phyloP scores from a whole-genome alignment of 139 green algal species.

The Desmodesmus armatus region DNA sequence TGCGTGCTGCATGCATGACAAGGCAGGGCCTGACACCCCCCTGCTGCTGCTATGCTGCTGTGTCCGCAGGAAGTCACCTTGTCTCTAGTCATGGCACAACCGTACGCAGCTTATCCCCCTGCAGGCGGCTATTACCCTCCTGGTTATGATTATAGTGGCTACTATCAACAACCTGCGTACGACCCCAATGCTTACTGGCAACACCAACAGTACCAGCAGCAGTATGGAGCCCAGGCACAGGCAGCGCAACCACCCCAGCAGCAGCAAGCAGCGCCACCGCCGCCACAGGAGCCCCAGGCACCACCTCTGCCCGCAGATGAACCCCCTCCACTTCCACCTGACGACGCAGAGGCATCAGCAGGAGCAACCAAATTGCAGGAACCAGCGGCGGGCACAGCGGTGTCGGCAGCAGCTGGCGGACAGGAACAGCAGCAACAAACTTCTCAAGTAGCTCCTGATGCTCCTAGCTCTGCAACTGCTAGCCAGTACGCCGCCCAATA shows the following conservation, averaged over 20 bases:
- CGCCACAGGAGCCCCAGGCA: neutral
- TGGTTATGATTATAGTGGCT: constrained; percentile 27
- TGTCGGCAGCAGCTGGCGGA: neutral
- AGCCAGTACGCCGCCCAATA: neutral
- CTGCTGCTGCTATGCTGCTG: neutral
- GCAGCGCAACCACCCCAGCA: neutral
- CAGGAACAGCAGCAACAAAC: neutral
- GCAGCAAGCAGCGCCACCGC: constrained; percentile 15
- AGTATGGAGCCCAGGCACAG: neutral
- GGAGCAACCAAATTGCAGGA: neutral
- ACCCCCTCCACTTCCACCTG: neutral
- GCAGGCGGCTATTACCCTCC: neutral
- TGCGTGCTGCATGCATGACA: too few species aligned
- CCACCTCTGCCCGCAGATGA: constrained; percentile 19
- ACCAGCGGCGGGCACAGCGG: neutral
- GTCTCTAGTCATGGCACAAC: too few species aligned
- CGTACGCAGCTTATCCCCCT: neutral
- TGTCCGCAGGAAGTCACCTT: too few species aligned
- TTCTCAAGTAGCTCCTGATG: neutral
- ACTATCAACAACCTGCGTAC: constrained; percentile 35
- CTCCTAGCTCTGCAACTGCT: neutral
- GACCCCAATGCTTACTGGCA: constrained; percentile 11
- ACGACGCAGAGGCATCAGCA: neutral
- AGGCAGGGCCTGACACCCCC: neutral
- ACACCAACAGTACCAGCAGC: neutral